These are phyloP conservation scores for Alternaria postmessia DNA, from an alignment of 2,329 filamentous ascomycete genomes.

Conservation along the genomic window DNA sequence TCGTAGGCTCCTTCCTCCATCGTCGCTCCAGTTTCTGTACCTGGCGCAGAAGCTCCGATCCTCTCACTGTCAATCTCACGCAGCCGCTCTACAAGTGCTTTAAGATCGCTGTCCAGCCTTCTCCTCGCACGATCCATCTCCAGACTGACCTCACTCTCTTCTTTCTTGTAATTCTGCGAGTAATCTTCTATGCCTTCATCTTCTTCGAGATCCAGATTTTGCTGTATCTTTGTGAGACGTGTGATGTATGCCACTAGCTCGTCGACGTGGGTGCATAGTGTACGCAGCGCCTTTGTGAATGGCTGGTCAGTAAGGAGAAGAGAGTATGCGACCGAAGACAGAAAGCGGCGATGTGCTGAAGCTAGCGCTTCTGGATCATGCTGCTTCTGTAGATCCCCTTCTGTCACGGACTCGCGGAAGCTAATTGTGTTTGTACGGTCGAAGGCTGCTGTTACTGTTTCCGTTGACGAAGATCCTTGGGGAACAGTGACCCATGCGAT, in stretches of 20 bases:
- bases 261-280: conserved; percentile 77
- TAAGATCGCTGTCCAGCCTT: conserved; percentile 72
- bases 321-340: conserved; percentile 71
- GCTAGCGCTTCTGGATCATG: conserved; percentile 88
- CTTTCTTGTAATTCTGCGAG: conserved; percentile 63
- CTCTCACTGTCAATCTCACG: conserved; percentile 66
- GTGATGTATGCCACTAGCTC: conserved; percentile 79
- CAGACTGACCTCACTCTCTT: conserved; percentile 72
- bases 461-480: conserved; percentile 9
- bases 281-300: conserved; percentile 72
- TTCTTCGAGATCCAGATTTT: conserved; percentile 78
- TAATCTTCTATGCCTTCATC: conserved; percentile 79
- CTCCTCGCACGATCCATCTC: conserved; percentile 71
- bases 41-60: conserved; percentile 41
- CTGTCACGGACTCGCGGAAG: conserved; percentile 10
- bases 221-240: conserved; percentile 79
- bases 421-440: conserved; percentile 10
- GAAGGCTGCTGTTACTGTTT: conserved; percentile 12
- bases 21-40: conserved; percentile 17
- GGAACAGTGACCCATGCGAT: conserved; percentile 71
- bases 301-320: conserved; percentile 70
- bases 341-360: conserved; percentile 78
- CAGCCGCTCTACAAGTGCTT: conserved; percentile 65
- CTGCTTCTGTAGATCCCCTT: conserved; percentile 37
- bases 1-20: conserved; percentile 65